These are phyloP conservation scores for Fragaria nilgerrensis DNA, from an alignment of 306 rosid genomes.

Conservation along the genomic window DNA sequence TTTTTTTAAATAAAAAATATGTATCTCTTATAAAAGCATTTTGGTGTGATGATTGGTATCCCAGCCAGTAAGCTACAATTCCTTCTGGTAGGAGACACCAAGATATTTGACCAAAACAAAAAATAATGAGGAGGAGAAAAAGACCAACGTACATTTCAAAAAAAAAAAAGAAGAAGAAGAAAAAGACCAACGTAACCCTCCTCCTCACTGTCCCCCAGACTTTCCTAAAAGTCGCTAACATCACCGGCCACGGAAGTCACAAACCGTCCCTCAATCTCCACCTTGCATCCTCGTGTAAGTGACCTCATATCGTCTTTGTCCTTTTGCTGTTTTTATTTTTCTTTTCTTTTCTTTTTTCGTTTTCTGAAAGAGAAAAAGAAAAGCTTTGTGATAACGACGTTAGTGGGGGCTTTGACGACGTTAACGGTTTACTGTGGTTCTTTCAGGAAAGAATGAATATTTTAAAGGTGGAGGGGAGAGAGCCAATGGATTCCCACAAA, in stretches of 20 bases:
- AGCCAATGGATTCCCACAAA: conserved; percentile 6
- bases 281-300: not conserved
- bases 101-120: no score
- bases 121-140: no score
- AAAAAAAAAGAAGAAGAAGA: no score
- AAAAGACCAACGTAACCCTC: not conserved
- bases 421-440: conserved; percentile 33
- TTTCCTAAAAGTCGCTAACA: not conserved
- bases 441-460: conserved; percentile 27
- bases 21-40: no score
- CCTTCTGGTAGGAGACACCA: no score
- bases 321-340: not conserved
- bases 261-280: not conserved
- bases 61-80: no score
- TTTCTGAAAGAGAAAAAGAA: not conserved
- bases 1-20: no score
- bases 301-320: not conserved
- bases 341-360: no score
- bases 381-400: conserved; percentile 1
- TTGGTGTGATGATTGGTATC: no score
- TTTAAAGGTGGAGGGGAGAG: not conserved
- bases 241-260: conserved; percentile 1
- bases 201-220: not conserved
- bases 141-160: no score
- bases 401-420: conserved; percentile 27